Conservation (phyloP, 305 asterid species). For the Fraxinus latifolia region DNA sequence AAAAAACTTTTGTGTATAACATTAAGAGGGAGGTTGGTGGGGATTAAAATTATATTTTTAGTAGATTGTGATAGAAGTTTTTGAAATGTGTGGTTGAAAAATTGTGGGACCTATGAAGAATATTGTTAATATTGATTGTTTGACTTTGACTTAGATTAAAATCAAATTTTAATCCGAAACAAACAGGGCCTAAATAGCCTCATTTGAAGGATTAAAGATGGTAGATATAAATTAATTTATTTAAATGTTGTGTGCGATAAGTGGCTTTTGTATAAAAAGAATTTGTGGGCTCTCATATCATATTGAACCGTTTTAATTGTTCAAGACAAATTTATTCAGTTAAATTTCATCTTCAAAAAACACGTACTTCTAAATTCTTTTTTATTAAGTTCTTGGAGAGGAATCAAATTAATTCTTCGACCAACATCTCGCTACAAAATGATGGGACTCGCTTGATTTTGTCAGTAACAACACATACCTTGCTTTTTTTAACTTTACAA, state of each 20-base stretch:
- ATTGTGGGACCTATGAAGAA: too few species aligned
- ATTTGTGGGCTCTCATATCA: too few species aligned
- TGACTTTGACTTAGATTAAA: too few species aligned
- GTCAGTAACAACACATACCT: conserved; percentile 30
- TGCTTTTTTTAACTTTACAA: conserved; percentile 60
- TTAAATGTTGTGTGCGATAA: background rate
- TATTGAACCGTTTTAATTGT: background rate
- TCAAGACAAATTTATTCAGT: background rate
- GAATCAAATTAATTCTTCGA: background rate
- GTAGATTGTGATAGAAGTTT: too few species aligned
- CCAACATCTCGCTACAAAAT: background rate
- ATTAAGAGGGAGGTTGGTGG: too few species aligned
- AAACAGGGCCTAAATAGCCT: background rate
- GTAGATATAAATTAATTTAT: background rate
- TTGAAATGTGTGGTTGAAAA: too few species aligned
- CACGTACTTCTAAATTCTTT: background rate
- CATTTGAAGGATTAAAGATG: background rate
- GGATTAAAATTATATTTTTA: too few species aligned
- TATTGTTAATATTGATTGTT: too few species aligned
- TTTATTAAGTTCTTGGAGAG: background rate
- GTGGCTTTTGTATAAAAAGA: too few species aligned
- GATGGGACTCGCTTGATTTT: background rate
- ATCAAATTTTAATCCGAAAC: too few species aligned
- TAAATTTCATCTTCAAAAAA: background rate
- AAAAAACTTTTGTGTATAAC: too few species aligned